These are phyloP conservation scores for Phyllosticta paracitricarpa DNA, from an alignment of 2,329 filamentous ascomycete genomes.

Conservation along the genomic window DNA sequence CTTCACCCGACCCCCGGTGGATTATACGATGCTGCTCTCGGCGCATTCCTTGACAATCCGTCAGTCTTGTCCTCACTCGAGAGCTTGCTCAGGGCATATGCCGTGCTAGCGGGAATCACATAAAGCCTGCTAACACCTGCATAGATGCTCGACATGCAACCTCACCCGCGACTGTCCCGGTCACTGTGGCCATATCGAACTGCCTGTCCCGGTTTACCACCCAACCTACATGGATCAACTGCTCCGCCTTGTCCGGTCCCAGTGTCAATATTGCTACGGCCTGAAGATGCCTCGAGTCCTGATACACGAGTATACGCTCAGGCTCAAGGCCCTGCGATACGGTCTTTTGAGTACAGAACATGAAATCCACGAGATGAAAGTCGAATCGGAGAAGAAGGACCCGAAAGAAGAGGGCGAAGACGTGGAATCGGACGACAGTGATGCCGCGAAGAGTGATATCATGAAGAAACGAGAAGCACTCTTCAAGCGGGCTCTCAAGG, in stretches of 20 bases:
- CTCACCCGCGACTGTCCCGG: slow-evolving; percentile 74
- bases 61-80: slow-evolving; percentile 36
- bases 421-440: slow-evolving; percentile 47
- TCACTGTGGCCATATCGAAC: slow-evolving; percentile 88
- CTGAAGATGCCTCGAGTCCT: slow-evolving; percentile 70
- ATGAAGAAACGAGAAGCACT: slow-evolving; percentile 53
- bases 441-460: slow-evolving; percentile 48
- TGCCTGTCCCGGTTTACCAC: slow-evolving; percentile 89
- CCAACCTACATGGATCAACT: slow-evolving; percentile 94
- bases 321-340: slow-evolving; percentile 74
- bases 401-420: slow-evolving; percentile 29
- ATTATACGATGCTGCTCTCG: slow-evolving; percentile 84
- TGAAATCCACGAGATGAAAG: slow-evolving; percentile 37
- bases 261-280: slow-evolving; percentile 84
- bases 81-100: slow-evolving; percentile 4
- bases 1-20: slow-evolving; percentile 83
- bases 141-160: slow-evolving; percentile 85
- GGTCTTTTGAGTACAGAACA: slow-evolving; percentile 64
- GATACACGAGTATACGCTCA: slow-evolving; percentile 71
- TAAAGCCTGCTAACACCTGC: neutral
- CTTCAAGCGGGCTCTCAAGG: slow-evolving; percentile 61
- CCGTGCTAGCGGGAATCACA: neutral
- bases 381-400: slow-evolving; percentile 27
- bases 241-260: slow-evolving; percentile 70
- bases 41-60: slow-evolving; percentile 78